Evolutionary conservation across 441 rosid genomes (phyloP), one percentile per base, ranked within the genome.

Genomic region (Metrosideros polymorpha): DNA sequence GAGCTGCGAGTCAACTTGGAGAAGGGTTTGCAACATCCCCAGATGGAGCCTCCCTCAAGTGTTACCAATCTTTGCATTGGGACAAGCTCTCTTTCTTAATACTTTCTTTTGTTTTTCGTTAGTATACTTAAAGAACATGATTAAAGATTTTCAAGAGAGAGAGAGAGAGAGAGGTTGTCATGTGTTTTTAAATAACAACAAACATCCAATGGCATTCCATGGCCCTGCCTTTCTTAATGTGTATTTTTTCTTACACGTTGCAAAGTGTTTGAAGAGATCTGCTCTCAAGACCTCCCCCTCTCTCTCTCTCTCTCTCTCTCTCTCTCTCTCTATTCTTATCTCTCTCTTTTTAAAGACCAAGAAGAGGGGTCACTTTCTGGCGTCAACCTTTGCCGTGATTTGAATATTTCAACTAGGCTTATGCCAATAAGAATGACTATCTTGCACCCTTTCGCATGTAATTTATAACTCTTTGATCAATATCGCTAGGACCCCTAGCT

Each of bases 1-100:
- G 71, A 85, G 63, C 29, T 71, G 66, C 77, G 93, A 91, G 98
- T 94, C 97, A 95, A 94, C 94, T 88, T 14, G 82, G 82, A 86
- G 82, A 86, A 83, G 14, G 79, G 82, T 50, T 86, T 71, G 79
- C 79, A 35, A 39, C 90, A 88, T 89, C 94, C 97, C 95, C 94
- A 90, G 84, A n/a, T 87, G 89, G 82, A 29, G 86, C 96, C 98
- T 90, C 55, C 96, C 98, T 90, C 92, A 32, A 29, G 87, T 90
- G 25, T 83, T 32, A 87, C 92, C 57, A 17, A 83, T 71, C 79
- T 35, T 35, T 71, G 47, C 79, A 22, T 71, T 10, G 79, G 79
- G 79, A 71, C 79, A 35, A 71, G 47, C 79, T 35, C 79, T 35
- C 47, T 66, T 42, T 66, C 77, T 71, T 35, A 19, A 1, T 66